phyloP scores from a whole-genome alignment of 2,329 filamentous ascomycete genomes.

The Colletotrichum shisoi region DNA sequence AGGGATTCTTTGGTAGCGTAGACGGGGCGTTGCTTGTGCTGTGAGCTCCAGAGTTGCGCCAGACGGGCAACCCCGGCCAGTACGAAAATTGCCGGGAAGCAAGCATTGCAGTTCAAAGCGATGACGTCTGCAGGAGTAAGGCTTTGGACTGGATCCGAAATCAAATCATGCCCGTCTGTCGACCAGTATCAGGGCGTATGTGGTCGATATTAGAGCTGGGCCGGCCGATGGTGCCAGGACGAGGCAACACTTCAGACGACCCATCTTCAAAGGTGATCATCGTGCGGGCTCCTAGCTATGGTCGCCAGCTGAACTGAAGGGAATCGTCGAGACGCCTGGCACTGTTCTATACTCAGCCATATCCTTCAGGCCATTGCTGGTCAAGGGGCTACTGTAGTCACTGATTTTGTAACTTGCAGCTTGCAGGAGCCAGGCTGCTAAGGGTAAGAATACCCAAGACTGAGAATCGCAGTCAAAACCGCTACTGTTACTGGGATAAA shows the following conservation, averaged over 20 bases:
- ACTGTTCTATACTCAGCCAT: neutral
- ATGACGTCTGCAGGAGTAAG: neutral
- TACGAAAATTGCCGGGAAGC: conserved; percentile 1
- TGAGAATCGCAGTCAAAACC: neutral
- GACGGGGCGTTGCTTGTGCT: neutral
- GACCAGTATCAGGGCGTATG: neutral
- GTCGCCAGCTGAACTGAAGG: conserved; percentile 3
- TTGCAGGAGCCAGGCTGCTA: neutral
- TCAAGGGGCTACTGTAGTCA: conserved; percentile 1
- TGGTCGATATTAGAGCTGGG: conserved; percentile 15
- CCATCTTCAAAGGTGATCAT: neutral
- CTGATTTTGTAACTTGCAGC: neutral
- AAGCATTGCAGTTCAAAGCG: conserved; percentile 6
- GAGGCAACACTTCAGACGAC: neutral
- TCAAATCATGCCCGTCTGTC: neutral
- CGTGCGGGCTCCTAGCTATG: neutral
- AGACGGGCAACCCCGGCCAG: neutral
- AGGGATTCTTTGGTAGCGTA: conserved; percentile 25
- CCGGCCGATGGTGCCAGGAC: neutral
- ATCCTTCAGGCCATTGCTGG: neutral
- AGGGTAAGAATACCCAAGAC: neutral
- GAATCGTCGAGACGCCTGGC: conserved; percentile 10
- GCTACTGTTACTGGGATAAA: conserved; percentile 3
- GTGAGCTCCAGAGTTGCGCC: neutral
- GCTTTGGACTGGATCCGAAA: neutral